Evolutionary conservation across 139 green algal species (phyloP).

Genomic region (Closterium sp.): DNA sequence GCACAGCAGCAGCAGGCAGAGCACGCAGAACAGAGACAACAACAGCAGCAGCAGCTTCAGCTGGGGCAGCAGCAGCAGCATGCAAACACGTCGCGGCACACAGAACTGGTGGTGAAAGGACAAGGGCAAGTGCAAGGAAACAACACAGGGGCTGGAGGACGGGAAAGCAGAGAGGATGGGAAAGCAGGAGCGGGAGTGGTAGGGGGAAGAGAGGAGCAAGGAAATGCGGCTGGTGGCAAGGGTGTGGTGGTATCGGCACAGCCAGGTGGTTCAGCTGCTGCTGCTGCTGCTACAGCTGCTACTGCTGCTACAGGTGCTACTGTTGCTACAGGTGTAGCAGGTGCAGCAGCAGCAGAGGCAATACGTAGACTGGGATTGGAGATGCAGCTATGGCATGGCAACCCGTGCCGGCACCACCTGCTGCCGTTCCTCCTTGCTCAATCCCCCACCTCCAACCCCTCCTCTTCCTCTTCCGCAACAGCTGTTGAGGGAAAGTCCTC

Average conservation of each 20-base stretch:
- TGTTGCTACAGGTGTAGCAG: not conserved
- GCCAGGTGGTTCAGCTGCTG: not conserved
- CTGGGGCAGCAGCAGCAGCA: not conserved
- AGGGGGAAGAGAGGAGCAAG: not conserved
- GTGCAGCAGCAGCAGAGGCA: not conserved
- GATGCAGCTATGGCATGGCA: not conserved
- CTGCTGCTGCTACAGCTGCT: not conserved
- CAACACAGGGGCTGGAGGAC: not conserved
- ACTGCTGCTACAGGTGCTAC: not conserved
- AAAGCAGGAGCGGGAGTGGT: too few species aligned
- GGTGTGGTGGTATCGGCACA: not conserved
- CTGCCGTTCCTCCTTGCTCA: not conserved
- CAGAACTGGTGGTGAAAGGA: not conserved
- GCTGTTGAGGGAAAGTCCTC: too few species aligned
- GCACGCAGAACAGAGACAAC: not conserved
- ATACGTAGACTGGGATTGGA: not conserved
- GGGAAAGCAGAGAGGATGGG: not conserved
- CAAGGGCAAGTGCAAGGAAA: not conserved
- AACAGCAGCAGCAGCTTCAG: not conserved
- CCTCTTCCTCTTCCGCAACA: not conserved
- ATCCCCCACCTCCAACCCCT: not conserved
- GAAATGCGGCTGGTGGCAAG: not conserved
- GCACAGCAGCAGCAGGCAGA: not conserved
- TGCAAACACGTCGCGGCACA: not conserved
- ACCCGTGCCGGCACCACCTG: not conserved